Evolutionary conservation across 2,329 filamentous ascomycete species (phyloP).

Genomic region (Aspergillus viridinutans): DNA sequence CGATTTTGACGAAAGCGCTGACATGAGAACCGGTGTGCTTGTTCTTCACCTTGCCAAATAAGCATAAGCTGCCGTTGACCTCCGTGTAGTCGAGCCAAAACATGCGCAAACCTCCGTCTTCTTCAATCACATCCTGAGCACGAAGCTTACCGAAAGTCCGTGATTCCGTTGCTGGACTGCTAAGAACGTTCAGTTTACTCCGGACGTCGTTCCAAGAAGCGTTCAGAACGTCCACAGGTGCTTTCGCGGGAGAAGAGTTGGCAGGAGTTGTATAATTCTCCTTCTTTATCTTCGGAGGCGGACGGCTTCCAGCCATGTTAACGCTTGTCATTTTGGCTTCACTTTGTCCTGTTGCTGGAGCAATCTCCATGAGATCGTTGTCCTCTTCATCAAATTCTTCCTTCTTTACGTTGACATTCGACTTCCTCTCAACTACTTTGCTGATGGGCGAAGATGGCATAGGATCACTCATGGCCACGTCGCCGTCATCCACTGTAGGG

Average conservation of each 20-base stretch:
- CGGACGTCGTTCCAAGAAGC: constrained; percentile 86
- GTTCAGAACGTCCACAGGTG: constrained; percentile 61
- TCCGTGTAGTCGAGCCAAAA: constrained; percentile 98
- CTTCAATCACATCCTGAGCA: constrained; percentile 80
- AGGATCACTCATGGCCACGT: constrained; percentile 79
- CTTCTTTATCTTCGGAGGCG: constrained; percentile 70
- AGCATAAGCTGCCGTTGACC: constrained; percentile 80
- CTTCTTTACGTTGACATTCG: constrained; percentile 49
- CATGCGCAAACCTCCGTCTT: constrained; percentile 85
- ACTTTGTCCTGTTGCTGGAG: constrained; percentile 64
- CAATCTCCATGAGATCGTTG: constrained; percentile 79
- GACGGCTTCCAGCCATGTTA: constrained; percentile 78
- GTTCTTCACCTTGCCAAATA: constrained; percentile 95
- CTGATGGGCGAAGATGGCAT: constrained; percentile 81
- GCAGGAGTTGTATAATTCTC: constrained; percentile 64
- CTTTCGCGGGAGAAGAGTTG: constrained; percentile 70
- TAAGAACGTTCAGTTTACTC: constrained; percentile 78
- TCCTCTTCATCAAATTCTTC: constrained; percentile 73
- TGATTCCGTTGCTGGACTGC: constrained; percentile 63
- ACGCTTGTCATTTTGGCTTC: constrained; percentile 65
- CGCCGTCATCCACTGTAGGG: constrained; percentile 62
- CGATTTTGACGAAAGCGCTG: constrained; percentile 93
- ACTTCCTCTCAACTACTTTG: constrained; percentile 71
- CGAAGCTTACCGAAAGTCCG: constrained; percentile 72
- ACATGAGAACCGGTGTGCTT: constrained; percentile 74